Evolutionary conservation across 2,329 filamentous ascomycete genomes (phyloP), one percentile per base, ranked within the genome.

Genomic region (Pseudogymnoascus pannorum): DNA sequence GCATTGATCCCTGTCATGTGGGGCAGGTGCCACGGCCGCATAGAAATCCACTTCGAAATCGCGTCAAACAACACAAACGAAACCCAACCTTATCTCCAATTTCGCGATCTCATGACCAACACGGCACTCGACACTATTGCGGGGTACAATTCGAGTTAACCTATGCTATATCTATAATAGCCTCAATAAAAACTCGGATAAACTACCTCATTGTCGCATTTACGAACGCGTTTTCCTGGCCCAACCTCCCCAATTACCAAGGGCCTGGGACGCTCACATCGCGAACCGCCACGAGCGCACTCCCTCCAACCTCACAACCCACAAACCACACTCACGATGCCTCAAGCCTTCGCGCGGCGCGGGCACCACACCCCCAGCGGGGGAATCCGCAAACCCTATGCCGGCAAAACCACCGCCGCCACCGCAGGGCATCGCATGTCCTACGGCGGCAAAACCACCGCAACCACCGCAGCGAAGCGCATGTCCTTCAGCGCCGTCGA

Each of bases 401-500:
- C 22, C 22, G 44, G 44, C 44, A 26, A 26, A 51, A 51, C 24
- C 44, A n/a, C n/a, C n/a, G n/a, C n/a, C n/a, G n/a, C n/a, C n/a
- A n/a, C n/a, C n/a, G n/a, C n/a, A n/a, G n/a, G n/a, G n/a, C n/a
- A n/a, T n/a, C n/a, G n/a, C n/a, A n/a, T n/a, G n/a, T 36, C 33
- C 33, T 36, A 36, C 33, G n/a, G 33, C 33, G 33, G 33, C 33
- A 36, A 36, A 36, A 48, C 42, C 20, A 54, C 48, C 48, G 6
- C n/a, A 14, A 12, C 24, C 5, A 31, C 48, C n/a, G 48, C 48
- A 24, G 7, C n/a, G 5, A 54, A 54, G 26, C 48, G 26, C 48
- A 18, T 54, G n/a, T 54, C 48, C 48, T 54, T 31, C 48, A 31
- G 26, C 48, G 26, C 48, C n/a, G 31, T 58, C 57, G 31, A 58